Evolutionary conservation across 2,329 filamentous ascomycete species (phyloP).

Genomic region (Ascocoryne sarcoides): DNA sequence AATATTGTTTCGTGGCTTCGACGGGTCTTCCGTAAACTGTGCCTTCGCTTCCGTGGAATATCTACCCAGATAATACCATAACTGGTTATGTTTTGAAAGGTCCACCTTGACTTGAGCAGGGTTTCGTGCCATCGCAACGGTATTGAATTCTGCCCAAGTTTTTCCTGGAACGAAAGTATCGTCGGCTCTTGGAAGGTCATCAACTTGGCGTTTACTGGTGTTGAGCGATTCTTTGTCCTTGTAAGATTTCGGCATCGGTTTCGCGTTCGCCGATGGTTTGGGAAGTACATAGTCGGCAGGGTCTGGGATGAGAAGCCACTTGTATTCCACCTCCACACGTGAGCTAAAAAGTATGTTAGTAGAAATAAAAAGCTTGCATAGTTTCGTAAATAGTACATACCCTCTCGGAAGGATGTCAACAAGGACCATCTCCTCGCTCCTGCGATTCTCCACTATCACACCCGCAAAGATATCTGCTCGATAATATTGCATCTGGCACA

Average conservation of each 20-base stretch:
- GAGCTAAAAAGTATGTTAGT: constrained; percentile 50
- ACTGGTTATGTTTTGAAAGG: constrained; percentile 59
- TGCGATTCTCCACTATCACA: constrained; percentile 73
- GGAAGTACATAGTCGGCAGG: constrained; percentile 60
- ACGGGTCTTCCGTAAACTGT: constrained; percentile 77
- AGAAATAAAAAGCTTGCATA: constrained; percentile 7
- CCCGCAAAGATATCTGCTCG: constrained; percentile 87
- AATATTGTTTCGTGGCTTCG: constrained; percentile 50
- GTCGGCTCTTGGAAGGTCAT: constrained; percentile 55
- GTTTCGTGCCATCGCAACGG: constrained; percentile 46
- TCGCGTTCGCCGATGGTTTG: constrained; percentile 65
- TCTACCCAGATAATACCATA: constrained; percentile 85
- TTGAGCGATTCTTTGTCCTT: constrained; percentile 60
- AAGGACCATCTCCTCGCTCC: constrained; percentile 65
- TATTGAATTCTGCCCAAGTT: constrained; percentile 74
- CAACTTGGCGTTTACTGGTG: constrained; percentile 48
- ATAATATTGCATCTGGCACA: constrained; percentile 80
- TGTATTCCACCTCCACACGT: constrained; percentile 72
- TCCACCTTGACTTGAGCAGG: constrained; percentile 60
- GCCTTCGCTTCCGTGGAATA: constrained; percentile 83
- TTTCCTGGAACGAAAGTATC: constrained; percentile 59
- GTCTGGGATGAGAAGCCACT: constrained; percentile 69
- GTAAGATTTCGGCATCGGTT: constrained; percentile 57
- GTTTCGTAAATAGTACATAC: constrained; percentile 40
- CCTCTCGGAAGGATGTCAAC: constrained; percentile 78